phyloP scores from a whole-genome alignment of 306 rosid species.

The Gleditsia sinensis region DNA sequence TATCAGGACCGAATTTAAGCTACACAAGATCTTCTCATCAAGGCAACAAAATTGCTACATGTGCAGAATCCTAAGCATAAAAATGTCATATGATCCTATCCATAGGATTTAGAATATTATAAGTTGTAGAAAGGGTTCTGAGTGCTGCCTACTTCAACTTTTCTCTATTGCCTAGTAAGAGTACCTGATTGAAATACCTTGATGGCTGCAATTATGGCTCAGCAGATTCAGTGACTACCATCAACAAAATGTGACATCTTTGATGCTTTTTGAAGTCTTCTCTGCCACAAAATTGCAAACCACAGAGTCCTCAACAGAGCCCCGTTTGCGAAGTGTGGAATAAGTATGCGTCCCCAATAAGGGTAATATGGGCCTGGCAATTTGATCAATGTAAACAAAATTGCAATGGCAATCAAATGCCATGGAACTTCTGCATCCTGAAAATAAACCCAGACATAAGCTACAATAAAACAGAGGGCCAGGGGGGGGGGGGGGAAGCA shows the following conservation, averaged over 20 bases:
- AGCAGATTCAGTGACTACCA: slow-evolving; percentile 20
- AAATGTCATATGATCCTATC: slow-evolving; percentile 28
- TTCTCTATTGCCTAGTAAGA: background rate
- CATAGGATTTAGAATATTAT: slow-evolving; percentile 35
- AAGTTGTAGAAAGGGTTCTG: background rate
- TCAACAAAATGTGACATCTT: slow-evolving; percentile 27
- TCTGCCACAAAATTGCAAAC: slow-evolving; percentile 50
- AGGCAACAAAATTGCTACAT: slow-evolving; percentile 3
- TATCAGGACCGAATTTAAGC: background rate
- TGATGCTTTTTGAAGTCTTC: slow-evolving; percentile 38
- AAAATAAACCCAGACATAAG: slow-evolving; percentile 38
- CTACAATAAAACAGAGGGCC: background rate
- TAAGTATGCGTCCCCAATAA: slow-evolving; percentile 79
- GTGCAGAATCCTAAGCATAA: slow-evolving; percentile 10
- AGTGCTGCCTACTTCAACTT: slow-evolving; percentile 14
- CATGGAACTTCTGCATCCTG: slow-evolving; percentile 94
- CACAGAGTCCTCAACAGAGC: slow-evolving; percentile 45
- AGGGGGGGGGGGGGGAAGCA: background rate
- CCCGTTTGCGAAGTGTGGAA: slow-evolving; percentile 81
- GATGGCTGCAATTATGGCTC: slow-evolving; percentile 28
- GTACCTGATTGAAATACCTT: slow-evolving; percentile 13
- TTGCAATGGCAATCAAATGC: slow-evolving; percentile 78
- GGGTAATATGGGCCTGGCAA: slow-evolving; percentile 91
- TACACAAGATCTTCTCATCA: slow-evolving; percentile 28
- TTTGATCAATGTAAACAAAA: slow-evolving; percentile 79